Evolutionary conservation across 1,139 yeast genomes (phyloP), one percentile per base, ranked within the genome.

Genomic region (Kodamaea fungicola): DNA sequence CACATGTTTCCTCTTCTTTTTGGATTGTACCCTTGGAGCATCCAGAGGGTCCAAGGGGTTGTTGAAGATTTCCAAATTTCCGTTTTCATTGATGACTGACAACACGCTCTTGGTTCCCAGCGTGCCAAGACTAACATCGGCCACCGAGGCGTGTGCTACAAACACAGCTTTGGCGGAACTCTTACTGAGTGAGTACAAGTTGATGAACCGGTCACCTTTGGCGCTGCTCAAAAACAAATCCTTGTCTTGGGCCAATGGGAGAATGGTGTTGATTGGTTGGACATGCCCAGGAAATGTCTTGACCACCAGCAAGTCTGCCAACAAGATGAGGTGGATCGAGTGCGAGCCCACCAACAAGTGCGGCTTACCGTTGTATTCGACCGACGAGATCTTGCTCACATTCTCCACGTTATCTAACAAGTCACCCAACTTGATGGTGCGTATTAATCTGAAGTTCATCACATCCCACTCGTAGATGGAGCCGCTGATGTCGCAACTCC

Each of bases 171-270:
- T 60, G 8, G 76, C 63, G 8, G 73, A 53, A 31, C 62, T 62
- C 38, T 64, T 64, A 8, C 63, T 49, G 7, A 79, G 46, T 12
- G 83, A 79, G 52, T 83, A 80, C 39, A 85, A 64, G 55, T 86
- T 88, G 49, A 88, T 70, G 55, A 86, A 87, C 49, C 96, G 73
- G 57, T 89, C 97, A 43, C 79, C 80, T 27, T 64, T 65, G 1
- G 96, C 94, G 41, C 83, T 78, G 1, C 92, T 79, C 38, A 85
- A 55, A 46, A 85, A 74, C 30, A 65, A 59, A 35, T 71, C 78
- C 6, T 62, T 54, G 34, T 66, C 58, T 5, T 33, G 34, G 2
- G 57, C 48, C 10, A 74, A 55, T 6, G 74, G 59, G 24, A 67
- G 40, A 13, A 78, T 62, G 8, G 78, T 55, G 44, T 66, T 71